Conservation (phyloP, 371 early-diverging fungal species). For the Coemansia linderi region DNA sequence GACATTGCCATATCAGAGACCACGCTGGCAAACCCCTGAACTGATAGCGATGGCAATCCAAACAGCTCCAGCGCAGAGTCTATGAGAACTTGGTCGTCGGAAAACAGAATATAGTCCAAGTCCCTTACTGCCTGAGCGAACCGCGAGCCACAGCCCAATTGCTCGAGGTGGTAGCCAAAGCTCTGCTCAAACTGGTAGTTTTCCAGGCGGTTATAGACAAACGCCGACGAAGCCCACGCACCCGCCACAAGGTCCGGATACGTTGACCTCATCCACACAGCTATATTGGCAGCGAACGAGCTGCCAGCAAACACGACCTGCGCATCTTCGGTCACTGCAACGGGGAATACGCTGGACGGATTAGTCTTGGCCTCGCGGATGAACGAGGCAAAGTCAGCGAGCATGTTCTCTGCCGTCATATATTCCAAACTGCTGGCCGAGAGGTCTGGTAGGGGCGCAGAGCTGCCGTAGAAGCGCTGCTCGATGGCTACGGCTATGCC, state of each 20-base stretch:
- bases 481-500: conserved; percentile 66
- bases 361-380: conserved; percentile 48
- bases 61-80: conserved; percentile 50
- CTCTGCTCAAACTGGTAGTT: conserved; percentile 60
- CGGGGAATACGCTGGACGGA: not conserved
- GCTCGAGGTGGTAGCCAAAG: conserved; percentile 37
- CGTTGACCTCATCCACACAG: conserved; percentile 66
- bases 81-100: conserved; percentile 40
- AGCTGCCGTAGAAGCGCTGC: conserved; percentile 70
- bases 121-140: conserved; percentile 52
- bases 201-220: conserved; percentile 59
- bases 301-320: conserved; percentile 65
- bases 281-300: conserved; percentile 67
- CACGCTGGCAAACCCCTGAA: not conserved
- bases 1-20: not conserved
- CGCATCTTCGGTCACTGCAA: not conserved
- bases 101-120: conserved; percentile 57
- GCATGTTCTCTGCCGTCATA: conserved; percentile 59
- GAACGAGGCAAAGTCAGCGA: conserved; percentile 62
- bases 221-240: conserved; percentile 64
- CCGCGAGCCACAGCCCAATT: conserved; percentile 50
- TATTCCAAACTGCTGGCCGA: conserved; percentile 49
- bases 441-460: conserved; percentile 47
- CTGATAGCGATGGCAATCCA: conserved; percentile 30
- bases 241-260: conserved; percentile 65